These are phyloP conservation scores for Nicotiana undulata DNA, from an alignment of 257 asterid genomes.

Conservation along the genomic window DNA sequence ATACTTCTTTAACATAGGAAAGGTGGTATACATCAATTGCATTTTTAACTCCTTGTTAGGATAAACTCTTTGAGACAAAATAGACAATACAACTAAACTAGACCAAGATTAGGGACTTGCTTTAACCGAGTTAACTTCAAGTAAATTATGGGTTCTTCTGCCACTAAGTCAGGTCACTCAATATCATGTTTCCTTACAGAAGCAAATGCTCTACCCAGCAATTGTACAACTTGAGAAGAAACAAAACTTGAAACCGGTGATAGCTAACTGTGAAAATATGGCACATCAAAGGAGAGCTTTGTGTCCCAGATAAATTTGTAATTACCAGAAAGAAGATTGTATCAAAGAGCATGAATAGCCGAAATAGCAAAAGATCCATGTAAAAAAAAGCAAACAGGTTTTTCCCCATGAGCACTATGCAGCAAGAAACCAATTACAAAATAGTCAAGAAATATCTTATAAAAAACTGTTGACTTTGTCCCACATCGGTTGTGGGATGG, in stretches of 20 bases:
- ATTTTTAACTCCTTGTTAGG: background rate
- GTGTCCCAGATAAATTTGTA: background rate
- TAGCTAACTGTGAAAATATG: background rate
- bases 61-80: background rate
- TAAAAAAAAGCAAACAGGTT: background rate
- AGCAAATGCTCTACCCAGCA: background rate
- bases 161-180: background rate
- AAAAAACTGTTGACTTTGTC: no score
- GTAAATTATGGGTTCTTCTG: background rate
- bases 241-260: conserved; percentile 1
- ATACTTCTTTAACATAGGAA: background rate
- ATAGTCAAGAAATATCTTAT: background rate
- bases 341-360: background rate
- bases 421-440: background rate
- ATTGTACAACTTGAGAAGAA: background rate
- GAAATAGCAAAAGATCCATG: background rate
- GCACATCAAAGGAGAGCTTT: background rate
- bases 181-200: background rate
- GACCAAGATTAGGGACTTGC: background rate
- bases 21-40: background rate
- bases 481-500: no score
- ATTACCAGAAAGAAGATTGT: background rate
- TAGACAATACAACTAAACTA: background rate
- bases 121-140: background rate
- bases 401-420: background rate